Conservation (phyloP, 2,329 filamentous ascomycete genomes). For the Aspergillus persii region DNA sequence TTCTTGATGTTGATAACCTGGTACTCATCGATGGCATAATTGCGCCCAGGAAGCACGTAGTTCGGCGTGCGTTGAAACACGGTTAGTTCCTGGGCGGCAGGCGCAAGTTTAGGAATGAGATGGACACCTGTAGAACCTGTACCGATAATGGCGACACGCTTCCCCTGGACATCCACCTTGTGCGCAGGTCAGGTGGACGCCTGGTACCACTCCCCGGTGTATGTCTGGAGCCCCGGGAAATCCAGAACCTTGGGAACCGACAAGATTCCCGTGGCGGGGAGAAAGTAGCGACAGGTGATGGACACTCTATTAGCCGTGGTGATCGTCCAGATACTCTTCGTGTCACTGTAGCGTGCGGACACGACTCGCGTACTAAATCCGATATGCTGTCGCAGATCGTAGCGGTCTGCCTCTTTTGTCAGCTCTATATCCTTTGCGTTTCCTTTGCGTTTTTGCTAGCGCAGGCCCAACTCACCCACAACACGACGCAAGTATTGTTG, state of each 20-base stretch:
- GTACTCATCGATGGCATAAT: constrained; percentile 1
- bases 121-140: constrained; percentile 3
- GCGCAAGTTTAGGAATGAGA: constrained; percentile 1
- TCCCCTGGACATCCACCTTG: neutral
- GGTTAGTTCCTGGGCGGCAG: neutral
- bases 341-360: constrained; percentile 1
- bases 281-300: constrained; percentile 2
- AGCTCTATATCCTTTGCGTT: neutral
- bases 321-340: constrained; percentile 1
- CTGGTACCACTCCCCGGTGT: constrained; percentile 1
- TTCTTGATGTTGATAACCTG: neutral
- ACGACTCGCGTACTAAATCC: constrained; percentile 4
- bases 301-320: neutral
- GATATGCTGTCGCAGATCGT: constrained; percentile 26
- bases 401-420: constrained; percentile 5
- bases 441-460: neutral
- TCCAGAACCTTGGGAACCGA: neutral
- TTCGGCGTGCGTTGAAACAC: constrained; percentile 9
- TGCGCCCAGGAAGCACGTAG: constrained; percentile 3
- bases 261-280: neutral
- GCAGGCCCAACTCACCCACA: constrained; percentile 13
- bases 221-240: constrained; percentile 1
- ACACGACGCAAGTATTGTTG: constrained; percentile 31
- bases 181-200: neutral
- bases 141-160: constrained; percentile 2